phyloP scores from a whole-genome alignment of 768 basidiomycete species.

The Rhizopogon roseolus region DNA sequence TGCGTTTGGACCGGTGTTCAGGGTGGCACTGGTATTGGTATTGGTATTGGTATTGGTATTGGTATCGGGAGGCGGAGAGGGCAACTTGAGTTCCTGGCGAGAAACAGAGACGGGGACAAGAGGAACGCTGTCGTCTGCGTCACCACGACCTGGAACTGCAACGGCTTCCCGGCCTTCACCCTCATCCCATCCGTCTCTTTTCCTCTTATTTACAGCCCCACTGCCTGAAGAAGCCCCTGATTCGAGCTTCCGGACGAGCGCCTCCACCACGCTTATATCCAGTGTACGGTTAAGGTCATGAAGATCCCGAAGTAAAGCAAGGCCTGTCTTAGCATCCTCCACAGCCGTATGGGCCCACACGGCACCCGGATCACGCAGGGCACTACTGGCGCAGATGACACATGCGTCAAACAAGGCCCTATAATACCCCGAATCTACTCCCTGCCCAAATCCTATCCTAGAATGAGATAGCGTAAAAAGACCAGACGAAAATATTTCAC shows the following conservation, averaged over 20 bases:
- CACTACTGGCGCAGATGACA: constrained; percentile 59
- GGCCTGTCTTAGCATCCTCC: constrained; percentile 39
- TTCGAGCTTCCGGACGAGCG: background rate
- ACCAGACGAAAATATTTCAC: background rate
- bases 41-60: background rate
- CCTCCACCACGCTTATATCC: constrained; percentile 2
- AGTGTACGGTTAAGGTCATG: background rate
- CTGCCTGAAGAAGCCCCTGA: background rate
- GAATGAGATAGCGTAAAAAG: background rate
- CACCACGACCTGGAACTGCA: background rate
- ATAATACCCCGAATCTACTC: background rate
- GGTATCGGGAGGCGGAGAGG: background rate
- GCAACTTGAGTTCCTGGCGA: background rate
- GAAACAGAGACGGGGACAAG: background rate
- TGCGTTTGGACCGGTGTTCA: background rate
- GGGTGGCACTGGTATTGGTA: background rate
- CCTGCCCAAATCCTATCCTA: background rate
- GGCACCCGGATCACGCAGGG: constrained; percentile 45
- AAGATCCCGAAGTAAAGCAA: constrained; percentile 37
- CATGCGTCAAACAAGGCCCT: constrained; percentile 64
- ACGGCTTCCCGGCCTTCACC: background rate
- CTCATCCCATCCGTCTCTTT: background rate
- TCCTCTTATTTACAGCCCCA: background rate
- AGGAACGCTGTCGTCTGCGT: background rate
- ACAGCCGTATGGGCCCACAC: constrained; percentile 45